A percentile compares a stretch with the other conserved stretches of the same genome.
Conservation (phyloP, 257 asterid species). For the Primulina eburnea region DNA sequence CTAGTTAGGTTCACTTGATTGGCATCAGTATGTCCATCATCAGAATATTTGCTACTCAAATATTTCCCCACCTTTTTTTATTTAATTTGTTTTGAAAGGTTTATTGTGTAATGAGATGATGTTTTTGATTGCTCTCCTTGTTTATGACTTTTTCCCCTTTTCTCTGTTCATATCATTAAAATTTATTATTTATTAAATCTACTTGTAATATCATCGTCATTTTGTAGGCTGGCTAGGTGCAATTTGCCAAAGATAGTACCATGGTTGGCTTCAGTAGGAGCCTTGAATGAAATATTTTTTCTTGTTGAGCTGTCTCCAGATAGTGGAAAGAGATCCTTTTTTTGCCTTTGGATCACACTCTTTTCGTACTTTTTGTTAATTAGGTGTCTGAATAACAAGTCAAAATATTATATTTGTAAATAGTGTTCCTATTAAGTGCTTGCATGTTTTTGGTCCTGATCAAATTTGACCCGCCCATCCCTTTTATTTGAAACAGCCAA, state of each 20-base stretch:
- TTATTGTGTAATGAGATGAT: background rate
- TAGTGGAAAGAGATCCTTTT: background rate
- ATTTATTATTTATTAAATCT: too few relatives aligned
- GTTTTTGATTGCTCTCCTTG: background rate
- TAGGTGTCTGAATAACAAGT: conserved; percentile 11
- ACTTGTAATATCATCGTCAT: background rate
- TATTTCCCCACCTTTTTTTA: conserved; percentile 1
- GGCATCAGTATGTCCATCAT: background rate
- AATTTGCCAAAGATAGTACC: background rate
- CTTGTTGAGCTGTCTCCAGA: background rate
- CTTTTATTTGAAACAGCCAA: conserved; percentile 79
- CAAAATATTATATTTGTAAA: background rate
- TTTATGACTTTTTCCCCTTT: too few relatives aligned
- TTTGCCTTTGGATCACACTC: background rate
- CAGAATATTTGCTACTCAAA: conserved; percentile 12
- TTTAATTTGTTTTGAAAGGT: conserved; percentile 12
- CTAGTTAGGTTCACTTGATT: conserved; percentile 11
- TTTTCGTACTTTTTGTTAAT: conserved; percentile 5
- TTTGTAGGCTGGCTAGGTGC: background rate
- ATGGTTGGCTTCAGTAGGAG: background rate
- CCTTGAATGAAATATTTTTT: background rate
- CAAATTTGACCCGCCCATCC: conserved; percentile 39
- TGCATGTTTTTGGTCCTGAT: conserved; percentile 12
- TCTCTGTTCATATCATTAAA: background rate
- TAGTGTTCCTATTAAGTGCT: conserved; percentile 17